These are phyloP conservation scores for Auricularia sp. DNA, from an alignment of 768 basidiomycete genomes.

Conservation along the genomic window DNA sequence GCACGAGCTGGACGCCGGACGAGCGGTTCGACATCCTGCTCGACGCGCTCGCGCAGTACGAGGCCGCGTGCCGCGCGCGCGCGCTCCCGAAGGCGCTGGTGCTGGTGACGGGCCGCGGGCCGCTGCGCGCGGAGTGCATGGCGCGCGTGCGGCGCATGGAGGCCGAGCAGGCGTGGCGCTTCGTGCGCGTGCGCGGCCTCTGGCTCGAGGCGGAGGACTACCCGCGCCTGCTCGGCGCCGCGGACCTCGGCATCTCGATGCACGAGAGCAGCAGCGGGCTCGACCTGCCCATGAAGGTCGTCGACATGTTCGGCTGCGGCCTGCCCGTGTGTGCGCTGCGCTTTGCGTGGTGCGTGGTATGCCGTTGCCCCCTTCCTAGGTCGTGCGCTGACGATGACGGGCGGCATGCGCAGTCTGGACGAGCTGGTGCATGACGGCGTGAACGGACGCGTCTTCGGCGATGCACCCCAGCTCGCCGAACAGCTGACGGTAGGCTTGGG, in stretches of 20 bases:
- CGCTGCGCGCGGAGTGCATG: conserved; percentile 68
- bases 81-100: conserved; percentile 67
- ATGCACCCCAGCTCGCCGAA: conserved; percentile 53
- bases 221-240: conserved; percentile 77
- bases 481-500: conserved; percentile 51
- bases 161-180: conserved; percentile 48
- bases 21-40: conserved; percentile 88
- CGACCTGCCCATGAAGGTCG: conserved; percentile 97
- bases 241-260: conserved; percentile 84
- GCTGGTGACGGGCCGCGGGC: conserved; percentile 87
- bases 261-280: conserved; percentile 85
- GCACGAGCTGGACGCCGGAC: conserved; percentile 96
- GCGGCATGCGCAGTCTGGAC: conserved; percentile 43
- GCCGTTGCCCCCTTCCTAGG: background rate
- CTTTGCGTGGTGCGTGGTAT: conserved; percentile 63
- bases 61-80: conserved; percentile 37
- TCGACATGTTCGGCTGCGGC: conserved; percentile 98
- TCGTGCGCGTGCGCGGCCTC: conserved; percentile 67
- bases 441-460: conserved; percentile 75
- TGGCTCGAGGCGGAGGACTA: conserved; percentile 92
- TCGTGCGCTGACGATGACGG: background rate
- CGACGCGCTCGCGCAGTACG: conserved; percentile 62
- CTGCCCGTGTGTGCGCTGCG: conserved; percentile 86
- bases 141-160: conserved; percentile 48
- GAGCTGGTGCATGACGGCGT: conserved; percentile 79